Evolutionary conservation across 352 stramenopile genomes (phyloP), one percentile per base, ranked within the genome.

Genomic region (Phytopythium helicoides): DNA sequence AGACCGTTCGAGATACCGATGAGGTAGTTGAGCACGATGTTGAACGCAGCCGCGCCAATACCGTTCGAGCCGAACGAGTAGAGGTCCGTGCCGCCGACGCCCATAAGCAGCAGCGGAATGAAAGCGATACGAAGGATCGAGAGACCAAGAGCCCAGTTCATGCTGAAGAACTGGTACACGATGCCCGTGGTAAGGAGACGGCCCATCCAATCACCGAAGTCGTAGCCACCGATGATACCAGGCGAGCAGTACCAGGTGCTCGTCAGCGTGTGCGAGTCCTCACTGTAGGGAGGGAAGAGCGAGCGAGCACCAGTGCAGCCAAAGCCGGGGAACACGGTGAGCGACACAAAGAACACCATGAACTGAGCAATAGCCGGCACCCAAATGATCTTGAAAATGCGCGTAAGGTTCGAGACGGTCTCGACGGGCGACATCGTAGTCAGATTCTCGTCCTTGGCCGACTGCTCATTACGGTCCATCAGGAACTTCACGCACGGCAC

Each of bases 291-390:
- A 1, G 46, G 52, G n/a, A 10, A 18, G 4, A 85, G 37, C 59
- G 74, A 75, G 41, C 62, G 62, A 1, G 49, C 38, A 4, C 69
- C 70, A 1, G 72, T 52, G 44, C 73, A 84, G 19, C 64, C 76
- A 25, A 90, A 83, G 19, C 73, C 74, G 0, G 72, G 72, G 47
- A 76, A 84, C 7, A 81, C 66, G 1, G 59, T 42, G 8, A 87
- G 58, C 48, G 76, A 82, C 1, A 83, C 66, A 55, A 87, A 86
- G 66, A 86, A 85, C 9, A 81, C 50, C 11, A 85, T 48, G 54
- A 72, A 86, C 64, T 86, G 72, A 8, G 72, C 56, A 12, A 84
- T 15, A 0, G 64, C 68, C 0, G 74, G 74, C 26, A 83, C 28
- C 62, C 65, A 73, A 16, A 87, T 75, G 53, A 86, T 67, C 41